phyloP scores from a whole-genome alignment of 495 filamentous ascomycete genomes.

The Aspergillus campestris region DNA sequence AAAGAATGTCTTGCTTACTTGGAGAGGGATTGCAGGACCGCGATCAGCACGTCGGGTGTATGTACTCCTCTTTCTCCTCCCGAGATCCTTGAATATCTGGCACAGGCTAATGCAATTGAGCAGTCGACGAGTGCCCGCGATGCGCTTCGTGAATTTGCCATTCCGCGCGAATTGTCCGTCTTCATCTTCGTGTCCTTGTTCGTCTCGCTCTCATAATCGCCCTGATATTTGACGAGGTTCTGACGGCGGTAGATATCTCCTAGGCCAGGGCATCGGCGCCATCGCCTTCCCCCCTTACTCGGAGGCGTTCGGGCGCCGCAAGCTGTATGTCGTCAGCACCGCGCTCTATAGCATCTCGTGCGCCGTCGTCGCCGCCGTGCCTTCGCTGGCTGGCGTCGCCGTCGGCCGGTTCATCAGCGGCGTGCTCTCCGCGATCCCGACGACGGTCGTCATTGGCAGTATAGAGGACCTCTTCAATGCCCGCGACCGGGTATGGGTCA shows the following conservation, averaged over 20 bases:
- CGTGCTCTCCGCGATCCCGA: conserved; percentile 41
- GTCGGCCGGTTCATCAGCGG: conserved; percentile 39
- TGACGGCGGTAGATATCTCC: conserved; percentile 27
- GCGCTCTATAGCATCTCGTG: conserved; percentile 34
- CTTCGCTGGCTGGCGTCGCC: conserved; percentile 27
- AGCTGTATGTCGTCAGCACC: conserved; percentile 40
- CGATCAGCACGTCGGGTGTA: conserved; percentile 34
- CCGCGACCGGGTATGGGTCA: conserved; percentile 37
- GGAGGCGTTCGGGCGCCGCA: conserved; percentile 44
- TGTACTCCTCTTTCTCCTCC: too few relatives aligned
- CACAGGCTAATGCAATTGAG: not conserved
- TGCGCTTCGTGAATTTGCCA: conserved; percentile 23
- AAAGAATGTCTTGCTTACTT: not conserved
- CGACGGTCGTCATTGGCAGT: conserved; percentile 42
- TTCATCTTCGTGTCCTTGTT: conserved; percentile 35
- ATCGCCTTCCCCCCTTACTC: conserved; percentile 45
- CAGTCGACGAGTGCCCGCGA: conserved; percentile 28
- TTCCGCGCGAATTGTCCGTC: conserved; percentile 21
- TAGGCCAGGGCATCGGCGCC: conserved; percentile 43
- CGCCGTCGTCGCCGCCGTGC: conserved; percentile 31
- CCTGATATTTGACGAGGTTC: not conserved
- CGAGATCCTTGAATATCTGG: too few relatives aligned
- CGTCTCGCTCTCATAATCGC: not conserved
- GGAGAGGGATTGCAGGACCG: conserved; percentile 18
- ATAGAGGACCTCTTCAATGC: conserved; percentile 47